These are phyloP conservation scores for Akanthomyces uredinophilus DNA, from an alignment of 2,329 filamentous ascomycete species.

Conservation along the genomic window DNA sequence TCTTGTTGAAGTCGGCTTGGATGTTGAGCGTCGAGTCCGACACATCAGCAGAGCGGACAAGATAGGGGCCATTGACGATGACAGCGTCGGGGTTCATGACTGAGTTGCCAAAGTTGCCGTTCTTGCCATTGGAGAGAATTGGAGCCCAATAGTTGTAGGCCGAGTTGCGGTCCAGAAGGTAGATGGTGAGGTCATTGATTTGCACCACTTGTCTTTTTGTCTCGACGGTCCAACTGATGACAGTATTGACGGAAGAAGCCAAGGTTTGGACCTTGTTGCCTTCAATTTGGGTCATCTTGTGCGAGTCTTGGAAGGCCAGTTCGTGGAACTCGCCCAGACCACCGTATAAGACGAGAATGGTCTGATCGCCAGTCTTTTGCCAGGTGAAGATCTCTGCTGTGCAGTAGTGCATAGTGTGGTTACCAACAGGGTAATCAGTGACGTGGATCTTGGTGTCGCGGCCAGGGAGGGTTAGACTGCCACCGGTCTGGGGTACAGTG, in stretches of 20 bases:
- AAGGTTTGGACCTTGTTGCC: not conserved
- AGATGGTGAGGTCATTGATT: constrained; percentile 2
- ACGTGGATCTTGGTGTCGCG: constrained; percentile 60
- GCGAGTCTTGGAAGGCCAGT: constrained; percentile 37
- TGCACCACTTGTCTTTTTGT: constrained; percentile 1
- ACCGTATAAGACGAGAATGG: constrained; percentile 56
- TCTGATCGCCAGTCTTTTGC: constrained; percentile 55
- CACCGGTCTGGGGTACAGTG: constrained; percentile 51
- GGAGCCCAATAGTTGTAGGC: constrained; percentile 62
- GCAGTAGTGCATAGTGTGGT: constrained; percentile 56
- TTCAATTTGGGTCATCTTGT: constrained; percentile 2
- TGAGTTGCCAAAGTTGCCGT: constrained; percentile 16
- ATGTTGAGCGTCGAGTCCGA: constrained; percentile 50
- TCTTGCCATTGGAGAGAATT: constrained; percentile 34
- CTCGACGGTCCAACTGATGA: constrained; percentile 9
- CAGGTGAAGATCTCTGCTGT: constrained; percentile 63
- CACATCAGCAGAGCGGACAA: constrained; percentile 52
- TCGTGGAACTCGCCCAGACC: constrained; percentile 56
- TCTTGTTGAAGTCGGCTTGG: constrained; percentile 65
- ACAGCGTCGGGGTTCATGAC: constrained; percentile 33
- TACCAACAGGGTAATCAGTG: constrained; percentile 56
- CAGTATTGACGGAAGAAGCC: not conserved
- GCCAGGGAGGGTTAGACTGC: constrained; percentile 49
- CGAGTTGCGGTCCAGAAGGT: constrained; percentile 44
- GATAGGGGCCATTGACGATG: constrained; percentile 55